Conservation (phyloP, 345 rosid genomes). For the Aethionema arabicum region DNA sequence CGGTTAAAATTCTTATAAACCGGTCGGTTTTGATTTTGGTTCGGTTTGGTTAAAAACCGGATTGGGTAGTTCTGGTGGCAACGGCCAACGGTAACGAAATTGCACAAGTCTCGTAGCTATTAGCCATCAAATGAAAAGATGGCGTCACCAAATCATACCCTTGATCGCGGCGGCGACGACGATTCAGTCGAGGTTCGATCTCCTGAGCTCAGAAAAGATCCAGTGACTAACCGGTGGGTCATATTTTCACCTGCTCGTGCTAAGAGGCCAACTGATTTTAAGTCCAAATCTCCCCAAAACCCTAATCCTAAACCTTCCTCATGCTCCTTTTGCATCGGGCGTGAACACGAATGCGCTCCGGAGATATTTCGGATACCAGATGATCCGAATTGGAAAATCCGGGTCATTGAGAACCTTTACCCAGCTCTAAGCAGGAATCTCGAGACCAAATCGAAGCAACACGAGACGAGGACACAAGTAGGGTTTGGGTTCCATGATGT, state of each 20-base stretch:
- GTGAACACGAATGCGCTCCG: constrained; percentile 79
- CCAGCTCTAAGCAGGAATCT: constrained; percentile 68
- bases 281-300: constrained; percentile 56
- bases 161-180: constrained; percentile 27
- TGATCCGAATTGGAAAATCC: constrained; percentile 60
- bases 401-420: constrained; percentile 86
- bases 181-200: constrained; percentile 33
- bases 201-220: constrained; percentile 71
- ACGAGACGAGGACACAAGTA: constrained; percentile 26
- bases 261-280: constrained; percentile 76
- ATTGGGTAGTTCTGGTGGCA: no score
- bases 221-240: constrained; percentile 66
- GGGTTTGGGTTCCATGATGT: constrained; percentile 91
- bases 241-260: constrained; percentile 74
- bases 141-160: constrained; percentile 37
- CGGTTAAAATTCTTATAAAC: background rate
- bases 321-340: constrained; percentile 84
- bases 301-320: constrained; percentile 34
- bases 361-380: constrained; percentile 76
- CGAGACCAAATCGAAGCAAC: constrained; percentile 27
- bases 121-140: constrained; percentile 3
- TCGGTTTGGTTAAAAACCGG: background rate
- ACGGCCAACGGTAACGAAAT: background rate
- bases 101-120: constrained; percentile 10
- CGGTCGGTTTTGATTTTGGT: constrained; percentile 4